Evolutionary conservation across 805 yeast species (phyloP).

Genomic region (Sugiyamaella lignohabitans): DNA sequence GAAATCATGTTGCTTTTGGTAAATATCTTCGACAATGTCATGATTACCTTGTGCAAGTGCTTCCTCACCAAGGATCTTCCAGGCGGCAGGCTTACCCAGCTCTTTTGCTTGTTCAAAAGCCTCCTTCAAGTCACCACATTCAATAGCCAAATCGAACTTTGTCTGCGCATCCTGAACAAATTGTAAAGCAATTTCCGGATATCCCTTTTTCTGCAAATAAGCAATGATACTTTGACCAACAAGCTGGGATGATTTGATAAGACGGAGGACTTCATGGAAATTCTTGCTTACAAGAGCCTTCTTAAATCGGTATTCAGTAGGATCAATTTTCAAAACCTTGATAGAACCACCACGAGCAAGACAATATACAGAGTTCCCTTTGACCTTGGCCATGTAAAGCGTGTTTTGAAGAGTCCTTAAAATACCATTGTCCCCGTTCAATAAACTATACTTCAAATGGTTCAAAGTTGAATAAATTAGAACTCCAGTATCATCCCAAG

Average conservation of each 20-base stretch:
- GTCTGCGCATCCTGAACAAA: slow-evolving; percentile 96
- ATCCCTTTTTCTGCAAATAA: slow-evolving; percentile 89
- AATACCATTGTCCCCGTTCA: slow-evolving; percentile 94
- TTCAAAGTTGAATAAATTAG: slow-evolving; percentile 89
- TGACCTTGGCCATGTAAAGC: slow-evolving; percentile 67
- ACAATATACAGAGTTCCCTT: slow-evolving; percentile 67
- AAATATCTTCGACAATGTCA: slow-evolving; percentile 75
- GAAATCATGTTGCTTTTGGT: slow-evolving; percentile 78
- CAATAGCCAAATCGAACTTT: slow-evolving; percentile 89
- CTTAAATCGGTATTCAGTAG: slow-evolving; percentile 95
- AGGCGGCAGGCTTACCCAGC: slow-evolving; percentile 58
- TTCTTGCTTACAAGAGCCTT: slow-evolving; percentile 84
- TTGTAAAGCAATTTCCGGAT: slow-evolving; percentile 94
- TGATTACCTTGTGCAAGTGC: slow-evolving; percentile 88
- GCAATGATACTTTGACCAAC: slow-evolving; percentile 98
- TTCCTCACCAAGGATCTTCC: slow-evolving; percentile 80
- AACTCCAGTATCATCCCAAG: slow-evolving; percentile 91
- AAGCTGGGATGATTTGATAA: slow-evolving; percentile 79
- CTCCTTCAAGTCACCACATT: slow-evolving; percentile 79
- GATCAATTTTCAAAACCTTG: slow-evolving; percentile 74
- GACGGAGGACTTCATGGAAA: slow-evolving; percentile 83
- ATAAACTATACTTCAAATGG: slow-evolving; percentile 87
- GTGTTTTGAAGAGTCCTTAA: slow-evolving; percentile 89
- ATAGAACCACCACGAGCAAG: slow-evolving; percentile 81
- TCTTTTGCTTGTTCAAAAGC: slow-evolving; percentile 86